Percentiles rank a stretch among this genome's conserved stretches.
Conservation (phyloP, 176 grass and related monocot species). For the Lolium multiflorum region DNA sequence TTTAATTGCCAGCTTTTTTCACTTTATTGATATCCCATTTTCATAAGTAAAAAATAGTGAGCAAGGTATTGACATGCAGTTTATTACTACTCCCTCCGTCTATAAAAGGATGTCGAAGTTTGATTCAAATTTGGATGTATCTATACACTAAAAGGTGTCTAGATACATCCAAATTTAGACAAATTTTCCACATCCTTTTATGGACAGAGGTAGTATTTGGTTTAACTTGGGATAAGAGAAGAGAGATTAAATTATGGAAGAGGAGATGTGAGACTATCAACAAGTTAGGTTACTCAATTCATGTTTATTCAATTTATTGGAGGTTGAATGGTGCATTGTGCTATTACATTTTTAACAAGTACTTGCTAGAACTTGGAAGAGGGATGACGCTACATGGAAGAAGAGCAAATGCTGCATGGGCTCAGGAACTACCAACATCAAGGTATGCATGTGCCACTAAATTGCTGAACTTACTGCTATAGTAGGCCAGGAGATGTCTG, state of each 20-base stretch:
- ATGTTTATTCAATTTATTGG: conserved; percentile 24
- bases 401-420: background rate
- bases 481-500: conserved; percentile 4
- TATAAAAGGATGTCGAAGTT: no score
- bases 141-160: no score
- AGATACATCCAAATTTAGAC: no score
- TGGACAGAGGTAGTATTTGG: background rate
- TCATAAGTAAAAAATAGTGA: conserved; percentile 2
- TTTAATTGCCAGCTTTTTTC: background rate
- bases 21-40: conserved; percentile 15
- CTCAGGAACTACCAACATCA: background rate
- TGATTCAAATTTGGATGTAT: no score
- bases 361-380: conserved; percentile 9
- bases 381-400: background rate
- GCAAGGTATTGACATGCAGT: conserved; percentile 10
- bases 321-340: conserved; percentile 15
- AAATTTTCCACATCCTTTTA: no score
- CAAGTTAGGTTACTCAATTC: background rate
- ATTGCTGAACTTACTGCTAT: conserved; percentile 13
- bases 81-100: background rate
- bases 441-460: background rate
- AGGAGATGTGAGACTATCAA: background rate
- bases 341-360: background rate
- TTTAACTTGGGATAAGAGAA: background rate
- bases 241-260: background rate